These are phyloP conservation scores for Lactifluus subvellereus DNA, from an alignment of 768 basidiomycete genomes.

Conservation along the genomic window DNA sequence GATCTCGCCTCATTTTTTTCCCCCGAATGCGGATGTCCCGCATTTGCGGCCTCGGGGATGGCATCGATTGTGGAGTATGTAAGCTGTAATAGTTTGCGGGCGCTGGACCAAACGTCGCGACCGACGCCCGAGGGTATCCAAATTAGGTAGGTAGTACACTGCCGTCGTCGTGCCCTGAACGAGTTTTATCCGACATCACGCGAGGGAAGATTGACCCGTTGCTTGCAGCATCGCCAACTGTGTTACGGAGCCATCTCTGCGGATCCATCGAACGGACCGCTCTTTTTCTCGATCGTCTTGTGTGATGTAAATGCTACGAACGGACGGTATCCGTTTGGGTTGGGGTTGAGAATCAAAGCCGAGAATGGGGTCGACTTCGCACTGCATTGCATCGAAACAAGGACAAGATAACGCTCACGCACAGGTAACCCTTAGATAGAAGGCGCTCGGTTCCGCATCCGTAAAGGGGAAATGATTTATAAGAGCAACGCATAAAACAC, in stretches of 20 bases:
- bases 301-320: background rate
- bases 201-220: background rate
- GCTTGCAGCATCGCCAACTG: background rate
- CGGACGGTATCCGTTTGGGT: background rate
- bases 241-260: background rate
- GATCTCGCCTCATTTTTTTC: slow-evolving; percentile 7
- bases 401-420: background rate
- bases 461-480: background rate
- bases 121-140: slow-evolving; percentile 1
- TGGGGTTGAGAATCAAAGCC: background rate
- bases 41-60: background rate
- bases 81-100: background rate
- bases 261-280: slow-evolving; percentile 7
- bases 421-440: background rate
- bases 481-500: background rate
- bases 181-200: slow-evolving; percentile 9
- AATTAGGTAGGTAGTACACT: background rate
- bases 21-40: slow-evolving; percentile 8
- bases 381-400: background rate
- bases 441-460: background rate
- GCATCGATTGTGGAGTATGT: background rate
- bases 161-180: background rate
- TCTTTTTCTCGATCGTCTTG: slow-evolving; percentile 6
- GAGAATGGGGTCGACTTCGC: background rate
- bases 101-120: slow-evolving; percentile 3